These are phyloP conservation scores for Hypoxylon crocopeplum DNA, from an alignment of 495 filamentous ascomycete genomes.

Conservation along the genomic window DNA sequence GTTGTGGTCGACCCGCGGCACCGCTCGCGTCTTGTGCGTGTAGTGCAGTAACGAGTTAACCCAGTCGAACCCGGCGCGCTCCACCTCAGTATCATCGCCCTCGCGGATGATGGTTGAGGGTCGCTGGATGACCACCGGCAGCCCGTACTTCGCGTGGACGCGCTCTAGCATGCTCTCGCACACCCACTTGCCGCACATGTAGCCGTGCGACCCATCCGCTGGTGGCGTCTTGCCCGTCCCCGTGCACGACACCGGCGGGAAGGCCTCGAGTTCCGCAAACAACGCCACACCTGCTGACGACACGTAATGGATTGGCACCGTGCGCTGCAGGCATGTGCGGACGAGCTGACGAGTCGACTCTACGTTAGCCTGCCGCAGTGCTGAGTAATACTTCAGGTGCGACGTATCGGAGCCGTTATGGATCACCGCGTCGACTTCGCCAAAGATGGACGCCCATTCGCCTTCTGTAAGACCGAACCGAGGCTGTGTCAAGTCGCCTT, in stretches of 20 bases:
- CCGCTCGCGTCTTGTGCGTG: conserved; percentile 14
- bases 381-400: conserved; percentile 31
- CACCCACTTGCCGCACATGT: conserved; percentile 30
- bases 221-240: no score
- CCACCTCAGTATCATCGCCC: conserved; percentile 3
- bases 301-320: conserved; percentile 35
- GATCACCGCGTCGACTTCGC: conserved; percentile 50
- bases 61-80: conserved; percentile 29
- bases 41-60: conserved; percentile 30
- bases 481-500: conserved; percentile 34
- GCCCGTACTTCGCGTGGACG: not conserved
- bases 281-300: no score
- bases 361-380: conserved; percentile 31
- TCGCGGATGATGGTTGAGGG: conserved; percentile 38
- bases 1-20: conserved; percentile 8
- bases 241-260: no score
- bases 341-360: conserved; percentile 26
- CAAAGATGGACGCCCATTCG: conserved; percentile 39
- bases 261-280: no score
- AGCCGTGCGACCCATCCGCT: conserved; percentile 30
- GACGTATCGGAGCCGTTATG: conserved; percentile 47
- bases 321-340: conserved; percentile 23
- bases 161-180: conserved; percentile 28
- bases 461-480: conserved; percentile 47
- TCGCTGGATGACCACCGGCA: conserved; percentile 28